Evolutionary conservation across 805 yeast species (phyloP), one percentile per base, ranked within the genome.

Genomic region (Ogataea pilisensis): DNA sequence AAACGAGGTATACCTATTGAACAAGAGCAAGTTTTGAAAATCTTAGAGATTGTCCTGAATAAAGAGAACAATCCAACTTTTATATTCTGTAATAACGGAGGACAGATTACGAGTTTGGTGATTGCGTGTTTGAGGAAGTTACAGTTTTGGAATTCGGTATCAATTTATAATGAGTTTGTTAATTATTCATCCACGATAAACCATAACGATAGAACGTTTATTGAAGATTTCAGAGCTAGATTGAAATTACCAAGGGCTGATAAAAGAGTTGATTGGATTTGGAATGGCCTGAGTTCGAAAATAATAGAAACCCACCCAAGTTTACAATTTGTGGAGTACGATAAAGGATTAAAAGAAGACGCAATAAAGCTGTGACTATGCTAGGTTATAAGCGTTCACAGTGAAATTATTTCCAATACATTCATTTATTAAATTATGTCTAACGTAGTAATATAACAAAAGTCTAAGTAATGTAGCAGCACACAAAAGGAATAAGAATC

Each of bases 81-180:
- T 57, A 60, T 91, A 5, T 96, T 91, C 61, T 91, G 98, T 60
- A 65, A 81, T 20, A 90, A 88, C 56, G 98, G 97, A 0, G 89
- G 95, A 8, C 89, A 87, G 48, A 83, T 86, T 2, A 86, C 95
- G 0, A 78, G 91, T 19, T 66, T 93, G 34, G 78, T 87, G 1
- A 75, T 91, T 19, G 98, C 96, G 4, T 89, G 97, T 58, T 64
- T 89, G 29, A 65, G 99, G 27, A 85, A 85, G 50, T 64, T 85
- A 16, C 84, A 87, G 20, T 78, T 83, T 51, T 93, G 99, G 99
- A 82, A 93, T 8, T 75, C 85, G 6, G 86, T 88, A 3, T 82
- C 96, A 0, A 89, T 91, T 12, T 78, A 85, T 52, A 86, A 82
- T 48, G 99, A 91, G 63, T 90, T 85, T 54, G 73, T 84, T 31